Base-by-base conservation (phyloP, 768 basidiomycete genomes). In the Rhizopogon roseolus region DNA sequence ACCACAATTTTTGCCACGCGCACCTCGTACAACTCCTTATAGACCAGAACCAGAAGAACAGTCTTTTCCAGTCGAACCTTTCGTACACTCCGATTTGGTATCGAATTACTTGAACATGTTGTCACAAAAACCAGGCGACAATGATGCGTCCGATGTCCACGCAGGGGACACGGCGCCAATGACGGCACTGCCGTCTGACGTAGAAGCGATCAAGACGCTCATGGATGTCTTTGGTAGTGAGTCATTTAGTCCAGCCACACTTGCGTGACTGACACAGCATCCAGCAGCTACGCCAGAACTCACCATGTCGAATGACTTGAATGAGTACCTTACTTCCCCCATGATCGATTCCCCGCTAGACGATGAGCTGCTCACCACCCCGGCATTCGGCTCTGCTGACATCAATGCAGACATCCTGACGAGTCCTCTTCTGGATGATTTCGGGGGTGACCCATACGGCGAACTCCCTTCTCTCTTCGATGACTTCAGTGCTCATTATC, bases 81-180 rank as follows among this genome's bases (percentile, higher is more conserved):
- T 59, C 46, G 14, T 1, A 36, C 22, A 22, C 22, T 19, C 41
- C 8, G 70, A 73, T 32, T 69, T 90, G 52, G 76, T 77, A 60
- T 73, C 78, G 37, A 82, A 82, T 59, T 90, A 90, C 68, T 67
- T 89, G 64, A 81, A 71, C 56, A 90, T 90, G 88, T 66, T 90
- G 60, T 72, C 76, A 19, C 73, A 78, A 59, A 76, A 75, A 41
- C 73, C 81, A 25, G 63, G 69, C 55, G 74, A 77, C 53, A 63
- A 69, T 54, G 54, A 71, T 37, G 64, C 67, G 61, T 57, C 67
- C 37, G 56, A 66, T 27, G 69, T 78, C 62, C 64, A 53, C 53
- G 39, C 62, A 13, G 56, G 58, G 63, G 66, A 66, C 57, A 52
- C 62, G 38, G 64, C 61, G 42, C 62, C 66, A 1, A 57, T 62